phyloP scores from a whole-genome alignment of 2,329 filamentous ascomycete genomes.

The Capronia epimyces region DNA sequence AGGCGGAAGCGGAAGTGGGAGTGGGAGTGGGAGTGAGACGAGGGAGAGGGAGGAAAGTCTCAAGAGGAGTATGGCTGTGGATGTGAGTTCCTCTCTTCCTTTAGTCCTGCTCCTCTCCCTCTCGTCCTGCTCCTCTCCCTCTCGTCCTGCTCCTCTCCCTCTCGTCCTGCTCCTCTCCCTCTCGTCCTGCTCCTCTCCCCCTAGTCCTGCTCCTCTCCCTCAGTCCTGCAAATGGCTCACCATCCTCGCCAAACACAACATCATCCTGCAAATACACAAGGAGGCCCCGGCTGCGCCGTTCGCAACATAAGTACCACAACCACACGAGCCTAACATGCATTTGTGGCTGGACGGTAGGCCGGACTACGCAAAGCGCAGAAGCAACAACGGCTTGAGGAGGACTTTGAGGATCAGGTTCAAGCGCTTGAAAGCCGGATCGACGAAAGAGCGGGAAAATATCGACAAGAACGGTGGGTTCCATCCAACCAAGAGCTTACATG shows the following conservation, averaged over 20 bases:
- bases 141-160: no score
- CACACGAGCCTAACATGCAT: not conserved
- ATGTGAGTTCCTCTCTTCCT: constrained; percentile 16
- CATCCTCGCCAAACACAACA: not conserved
- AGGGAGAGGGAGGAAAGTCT: constrained; percentile 7
- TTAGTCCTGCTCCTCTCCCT: not conserved
- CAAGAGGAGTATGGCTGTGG: constrained; percentile 13
- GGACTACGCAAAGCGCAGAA: constrained; percentile 17
- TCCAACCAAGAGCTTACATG: not conserved
- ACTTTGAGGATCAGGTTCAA: constrained; percentile 11
- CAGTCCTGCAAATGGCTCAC: not conserved
- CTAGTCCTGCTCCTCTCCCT: not conserved
- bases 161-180: no score
- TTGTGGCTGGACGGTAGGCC: constrained; percentile 1
- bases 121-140: not conserved
- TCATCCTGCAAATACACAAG: no score
- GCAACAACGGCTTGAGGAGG: constrained; percentile 17
- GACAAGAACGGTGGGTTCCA: constrained; percentile 9
- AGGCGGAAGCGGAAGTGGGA: not conserved
- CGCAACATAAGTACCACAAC: no score
- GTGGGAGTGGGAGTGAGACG: not conserved
- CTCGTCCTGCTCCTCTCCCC: no score
- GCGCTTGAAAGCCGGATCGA: constrained; percentile 10
- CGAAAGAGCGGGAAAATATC: constrained; percentile 1
- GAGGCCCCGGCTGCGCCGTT: no score